Base-by-base conservation (phyloP, 2,329 filamentous ascomycete genomes). In the Fusarium fracticaudum region DNA sequence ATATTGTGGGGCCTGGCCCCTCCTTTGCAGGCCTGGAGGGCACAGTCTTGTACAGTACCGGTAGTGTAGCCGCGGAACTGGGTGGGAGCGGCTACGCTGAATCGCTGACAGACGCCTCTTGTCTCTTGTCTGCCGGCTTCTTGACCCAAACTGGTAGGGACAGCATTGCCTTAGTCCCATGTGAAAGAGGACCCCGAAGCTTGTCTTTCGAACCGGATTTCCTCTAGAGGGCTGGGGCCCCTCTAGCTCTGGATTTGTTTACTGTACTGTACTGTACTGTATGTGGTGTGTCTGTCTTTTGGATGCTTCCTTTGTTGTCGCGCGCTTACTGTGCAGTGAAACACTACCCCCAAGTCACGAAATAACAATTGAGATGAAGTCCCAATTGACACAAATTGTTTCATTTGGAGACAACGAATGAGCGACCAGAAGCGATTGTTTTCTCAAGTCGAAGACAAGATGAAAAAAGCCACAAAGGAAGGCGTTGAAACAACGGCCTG, bases 401-500 rank as follows among this genome's bases (percentile, higher is more conserved):
- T 67, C 73, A 77, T 73, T 53, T 72, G 41, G 41, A 29, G 51
- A 33, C 26, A 48, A 60, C 60, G 63, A 70, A 65, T 67, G 48
- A 60, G 47, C 58, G 43, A n/a, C 26, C 33, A 31, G 60, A 64
- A 48, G 38, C 22, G n/a, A 45, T 45, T 47, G 58, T 55, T 64
- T 26, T 31, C 40, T 43, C 48, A 63, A 58, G 41, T 33, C 33
- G 13, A 60, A 69, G 41, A 64, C 59, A 35, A 63, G 59, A 63
- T 59, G 69, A 76, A 60, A 45, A 67, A 50, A 43, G 55, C 68
- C 53, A 65, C 64, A 65, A 69, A 68, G 59, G 62, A 60, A 51
- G 50, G 41, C 57, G 57, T 71, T 77, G 76, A 78, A 78, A 78
- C 76, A 77, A 71, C 72, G 67, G 74, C 64, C 61, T 73, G 33